A percentile compares a stretch with the other conserved stretches of the same genome.
Conservation (phyloP, 108 stramenopile genomes). For the Nannochloropsis granulata region DNA sequence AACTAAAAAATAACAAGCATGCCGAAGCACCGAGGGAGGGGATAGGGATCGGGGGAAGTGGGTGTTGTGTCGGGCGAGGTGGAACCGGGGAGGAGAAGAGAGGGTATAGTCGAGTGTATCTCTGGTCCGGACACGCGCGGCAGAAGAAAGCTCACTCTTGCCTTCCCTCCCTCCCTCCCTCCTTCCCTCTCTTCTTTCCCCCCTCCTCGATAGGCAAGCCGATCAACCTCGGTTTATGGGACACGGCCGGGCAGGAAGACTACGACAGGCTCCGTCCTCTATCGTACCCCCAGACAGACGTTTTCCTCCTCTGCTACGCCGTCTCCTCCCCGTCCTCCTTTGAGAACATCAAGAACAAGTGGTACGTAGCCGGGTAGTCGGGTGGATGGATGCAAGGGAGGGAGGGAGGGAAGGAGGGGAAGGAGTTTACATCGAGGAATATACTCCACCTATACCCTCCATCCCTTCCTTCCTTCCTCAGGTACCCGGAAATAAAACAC, state of each 20-base stretch:
- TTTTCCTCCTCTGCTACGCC: slow-evolving; percentile 49
- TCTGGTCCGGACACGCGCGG: background rate
- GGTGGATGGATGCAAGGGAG: background rate
- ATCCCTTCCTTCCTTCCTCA: background rate
- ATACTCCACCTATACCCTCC: background rate
- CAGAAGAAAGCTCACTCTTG: background rate
- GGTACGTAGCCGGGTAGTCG: background rate
- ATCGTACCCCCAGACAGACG: slow-evolving; percentile 50
- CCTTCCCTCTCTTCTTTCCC: background rate
- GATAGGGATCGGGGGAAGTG: background rate
- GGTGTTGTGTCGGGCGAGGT: background rate
- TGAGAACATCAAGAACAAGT: slow-evolving; percentile 46
- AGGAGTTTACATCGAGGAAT: background rate
- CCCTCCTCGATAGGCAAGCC: slow-evolving; percentile 26
- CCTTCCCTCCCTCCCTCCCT: background rate
- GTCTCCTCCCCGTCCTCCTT: slow-evolving; percentile 36
- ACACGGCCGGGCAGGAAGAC: slow-evolving; percentile 55
- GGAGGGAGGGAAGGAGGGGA: background rate
- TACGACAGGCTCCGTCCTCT: slow-evolving; percentile 51
- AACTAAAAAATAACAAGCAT: background rate
- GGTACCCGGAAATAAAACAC: slow-evolving; percentile 34
- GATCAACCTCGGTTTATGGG: slow-evolving; percentile 53
- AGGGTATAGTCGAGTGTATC: background rate
- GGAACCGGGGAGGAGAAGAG: background rate
- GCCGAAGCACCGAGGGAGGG: background rate